phyloP scores from a whole-genome alignment of 495 filamentous ascomycete genomes.

The Wilcoxina mikolae region DNA sequence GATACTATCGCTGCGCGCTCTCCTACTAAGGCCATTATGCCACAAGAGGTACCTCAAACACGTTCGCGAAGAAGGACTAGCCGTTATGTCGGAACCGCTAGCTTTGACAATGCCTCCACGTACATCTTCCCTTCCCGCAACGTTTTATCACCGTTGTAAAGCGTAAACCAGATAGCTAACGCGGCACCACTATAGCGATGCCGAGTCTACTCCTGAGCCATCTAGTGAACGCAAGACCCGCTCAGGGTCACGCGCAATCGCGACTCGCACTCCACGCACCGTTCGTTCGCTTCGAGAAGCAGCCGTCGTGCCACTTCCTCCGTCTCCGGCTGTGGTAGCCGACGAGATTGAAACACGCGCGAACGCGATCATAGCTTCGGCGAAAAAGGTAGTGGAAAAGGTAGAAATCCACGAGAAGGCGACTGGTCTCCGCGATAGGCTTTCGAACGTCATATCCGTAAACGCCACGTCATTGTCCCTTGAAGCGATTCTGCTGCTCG shows the following conservation, averaged over 20 bases:
- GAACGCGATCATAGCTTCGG: constrained; percentile 42
- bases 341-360: constrained; percentile 65
- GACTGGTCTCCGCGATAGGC: constrained; percentile 46
- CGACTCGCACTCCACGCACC: constrained; percentile 44
- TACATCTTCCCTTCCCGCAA: background rate
- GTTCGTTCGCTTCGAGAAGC: constrained; percentile 37
- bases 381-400: constrained; percentile 36
- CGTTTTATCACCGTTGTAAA: too few species aligned
- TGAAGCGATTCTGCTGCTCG: constrained; percentile 47
- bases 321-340: constrained; percentile 73
- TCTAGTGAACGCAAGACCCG: constrained; percentile 18
- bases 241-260: constrained; percentile 21
- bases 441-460: constrained; percentile 52
- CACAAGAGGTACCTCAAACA: constrained; percentile 33
- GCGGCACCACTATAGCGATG: background rate
- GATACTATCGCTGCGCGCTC: constrained; percentile 47
- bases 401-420: constrained; percentile 41
- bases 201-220: background rate
- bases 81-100: constrained; percentile 12
- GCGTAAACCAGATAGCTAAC: background rate
- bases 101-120: constrained; percentile 2
- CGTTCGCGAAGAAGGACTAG: constrained; percentile 27
- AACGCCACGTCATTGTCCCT: constrained; percentile 47
- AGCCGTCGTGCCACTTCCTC: constrained; percentile 49
- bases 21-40: constrained; percentile 52